phyloP scores from a whole-genome alignment of 805 yeast genomes.

The Cyberlindnera meyerae region DNA sequence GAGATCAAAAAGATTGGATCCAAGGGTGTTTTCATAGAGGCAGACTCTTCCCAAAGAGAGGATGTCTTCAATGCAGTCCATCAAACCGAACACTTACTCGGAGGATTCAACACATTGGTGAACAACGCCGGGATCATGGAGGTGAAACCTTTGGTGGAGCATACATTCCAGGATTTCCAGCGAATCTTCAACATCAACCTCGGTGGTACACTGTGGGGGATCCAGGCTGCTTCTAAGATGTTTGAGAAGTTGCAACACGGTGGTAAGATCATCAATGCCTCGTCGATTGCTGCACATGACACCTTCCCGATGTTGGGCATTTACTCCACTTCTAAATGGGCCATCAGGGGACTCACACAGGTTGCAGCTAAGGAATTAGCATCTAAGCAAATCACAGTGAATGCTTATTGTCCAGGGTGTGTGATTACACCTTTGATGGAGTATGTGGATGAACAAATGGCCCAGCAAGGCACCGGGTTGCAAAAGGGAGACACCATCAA shows the following conservation, averaged over 20 bases:
- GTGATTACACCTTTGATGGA: conserved; percentile 34
- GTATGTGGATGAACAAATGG: conserved; percentile 22
- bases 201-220: conserved; percentile 29
- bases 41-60: conserved; percentile 22
- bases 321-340: conserved; percentile 34
- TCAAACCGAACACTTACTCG: conserved; percentile 24
- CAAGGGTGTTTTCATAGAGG: conserved; percentile 21
- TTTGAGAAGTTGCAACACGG: conserved; percentile 23
- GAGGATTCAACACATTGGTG: conserved; percentile 30
- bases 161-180: conserved; percentile 25
- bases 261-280: conserved; percentile 35
- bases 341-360: conserved; percentile 32
- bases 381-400: conserved; percentile 31
- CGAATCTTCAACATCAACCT: conserved; percentile 26
- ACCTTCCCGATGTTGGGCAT: conserved; percentile 28
- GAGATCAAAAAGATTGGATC: conserved; percentile 15
- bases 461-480: conserved; percentile 21
- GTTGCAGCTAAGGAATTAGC: conserved; percentile 35
- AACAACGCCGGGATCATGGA: conserved; percentile 33
- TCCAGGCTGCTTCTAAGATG: conserved; percentile 28
- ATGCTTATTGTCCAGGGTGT: conserved; percentile 35
- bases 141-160: conserved; percentile 23
- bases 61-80: conserved; percentile 26
- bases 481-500: conserved; percentile 27
- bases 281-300: conserved; percentile 30